Evolutionary conservation across 2,329 filamentous ascomycete species (phyloP), one percentile per base, ranked within the genome.

Genomic region (Colletotrichum sp.): DNA sequence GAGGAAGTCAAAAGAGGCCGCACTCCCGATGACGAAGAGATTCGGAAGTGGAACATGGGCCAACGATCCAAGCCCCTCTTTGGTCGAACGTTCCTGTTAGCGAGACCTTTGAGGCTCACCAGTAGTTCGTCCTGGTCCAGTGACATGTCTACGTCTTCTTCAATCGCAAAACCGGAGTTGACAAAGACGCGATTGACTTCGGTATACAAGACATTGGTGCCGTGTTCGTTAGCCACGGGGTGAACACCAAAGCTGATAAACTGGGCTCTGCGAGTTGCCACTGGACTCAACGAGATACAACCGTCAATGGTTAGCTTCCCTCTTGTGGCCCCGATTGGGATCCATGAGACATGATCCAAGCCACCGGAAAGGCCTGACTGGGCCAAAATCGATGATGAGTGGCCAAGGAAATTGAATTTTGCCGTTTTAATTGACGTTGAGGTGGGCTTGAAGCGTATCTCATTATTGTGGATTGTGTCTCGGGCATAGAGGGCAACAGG

Each of bases 11-110:
- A 13, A 3, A 32, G 24, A 24, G 74, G 39, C 12, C 49, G 26
- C 8, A 21, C n/a, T 28, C 18, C 24, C 10, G 74, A 69, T 6
- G 71, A 52, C 18, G 70, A 65, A 28, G 88, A 85, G 44, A 98
- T 90, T 32, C 91, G 91, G n/a, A 99, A 85, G 79, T 93, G 94
- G 80, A 98, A 99, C 93, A 96, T 96, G 0, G 96, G 96, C 92
- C 95, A 97, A 67, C 92, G 90, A 80, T 98, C 95, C 12, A 96
- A 87, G 0, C 92, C 89, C 81, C 95, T 96, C 59, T 88, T 89
- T 15, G 85, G 84, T 80, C 88, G 78, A 26, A 90, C 79, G 74
- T 92, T 90, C 77, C 85, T 89, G 36, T 83, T 85, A 2, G 88
- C 90, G 44, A 2, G 85, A 86, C 32, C 89, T 87, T 9, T 10